Evolutionary conservation across 2,329 filamentous ascomycete species (phyloP), one percentile per base, ranked within the genome.

Genomic region (Alternaria metachromatica): DNA sequence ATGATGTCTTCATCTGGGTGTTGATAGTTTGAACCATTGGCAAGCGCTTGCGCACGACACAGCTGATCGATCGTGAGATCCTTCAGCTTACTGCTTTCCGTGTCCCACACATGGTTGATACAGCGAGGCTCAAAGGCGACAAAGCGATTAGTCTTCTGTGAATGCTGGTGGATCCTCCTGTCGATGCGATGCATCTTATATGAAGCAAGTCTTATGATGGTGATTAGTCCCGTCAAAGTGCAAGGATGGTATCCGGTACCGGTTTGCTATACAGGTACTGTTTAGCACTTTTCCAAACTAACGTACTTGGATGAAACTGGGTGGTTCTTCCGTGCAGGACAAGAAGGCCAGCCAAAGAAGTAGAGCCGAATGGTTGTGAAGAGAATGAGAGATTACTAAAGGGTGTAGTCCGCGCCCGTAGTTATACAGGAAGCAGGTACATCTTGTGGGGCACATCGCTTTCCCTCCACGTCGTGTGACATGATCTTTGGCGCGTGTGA

Each of bases 11-110:
- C 18, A 20, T 56, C 26, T 2, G 61, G 57, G 11, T 41, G 51
- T 41, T 63, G 61, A 20, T 60, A 63, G 15, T 63, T 53, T 41
- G 37, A 60, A 18, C 37, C 51, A 12, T 60, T 53, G n/a, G 61
- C 45, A 18, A 60, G 37, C 9, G 45, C 57, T 23, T 46, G 51
- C 13, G 61, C 51, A 12, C n/a, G 51, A 5, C 21, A 15, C 0
- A 25, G 18, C 12, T 63, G 43, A 21, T 46, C 50, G 5, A 23
- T 20, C 5, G 41, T 63, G 13, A 63, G 44, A 13, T 41, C 11
- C 9, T 18, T 23, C 6, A 25, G 6, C 5, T 10, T 28, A 33
- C 18, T 20, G 1, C 5, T 6, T 33, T 6, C 30, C 20, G 49
- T 13, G 2, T 23, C 18, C 28, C 28, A 20, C 30, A 12, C 9